Evolutionary conservation across 2,329 filamentous ascomycete genomes (phyloP), one percentile per base, ranked within the genome.

Genomic region (Fusarium tricinctum): DNA sequence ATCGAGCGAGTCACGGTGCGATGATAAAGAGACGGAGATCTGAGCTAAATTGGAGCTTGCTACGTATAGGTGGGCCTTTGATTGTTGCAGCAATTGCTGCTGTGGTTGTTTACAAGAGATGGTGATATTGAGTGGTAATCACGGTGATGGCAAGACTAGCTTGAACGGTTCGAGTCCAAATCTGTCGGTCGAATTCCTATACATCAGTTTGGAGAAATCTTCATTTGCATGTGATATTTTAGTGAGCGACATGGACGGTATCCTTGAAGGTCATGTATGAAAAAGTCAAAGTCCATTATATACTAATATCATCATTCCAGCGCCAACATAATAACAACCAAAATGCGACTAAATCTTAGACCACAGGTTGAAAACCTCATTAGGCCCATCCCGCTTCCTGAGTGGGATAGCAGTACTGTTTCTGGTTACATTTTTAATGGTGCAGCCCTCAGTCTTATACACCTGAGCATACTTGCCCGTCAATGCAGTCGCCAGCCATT

Each of bases 361-460:
- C 71, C 71, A 73, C 17, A 73, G 13, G 6, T 33, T 32, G 13
- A 65, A 73, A 1, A 71, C 59, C 0, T 58, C 58, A 19, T 62
- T 69, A 0, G 48, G 39, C 15, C 35, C 45, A 6, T 46, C 38
- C 2, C 70, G 56, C 51, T 64, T 69, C 52, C 5, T 68, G 15
- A 69, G n/a, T 0, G 60, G 30, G 22, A 47, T 44, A 4, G 44
- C 35, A 5, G 67, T 72, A 5, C 46, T 47, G 5, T 73, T 72
- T 26, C 58, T 62, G 1, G 69, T 73, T 0, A 73, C 60, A 7
- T 72, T 73, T 44, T 67, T 55, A 5, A 73, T 35, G 3, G 71
- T 73, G 6, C 71, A 73, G 4, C 71, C 69, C 26, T 65, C 62
- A 1, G 60, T 58, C 6, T 67, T 40, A 5, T 69, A 72, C 4